A percentile compares a stretch with the other conserved stretches of the same genome.
Evolutionary conservation across 768 basidiomycete genomes (phyloP).

Genomic region (Pholiota molesta): DNA sequence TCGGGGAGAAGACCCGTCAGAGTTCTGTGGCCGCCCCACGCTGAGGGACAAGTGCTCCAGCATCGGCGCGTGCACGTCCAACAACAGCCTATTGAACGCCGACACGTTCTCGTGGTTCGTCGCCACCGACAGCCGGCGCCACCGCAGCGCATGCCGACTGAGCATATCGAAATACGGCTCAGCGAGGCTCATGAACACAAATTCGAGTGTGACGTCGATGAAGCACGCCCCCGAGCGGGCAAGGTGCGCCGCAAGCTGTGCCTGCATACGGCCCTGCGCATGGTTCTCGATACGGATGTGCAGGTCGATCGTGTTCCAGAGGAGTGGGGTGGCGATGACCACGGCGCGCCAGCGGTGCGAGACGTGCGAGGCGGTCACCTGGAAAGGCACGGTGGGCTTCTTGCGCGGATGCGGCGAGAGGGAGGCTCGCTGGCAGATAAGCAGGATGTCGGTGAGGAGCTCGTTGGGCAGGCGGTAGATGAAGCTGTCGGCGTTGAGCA

Average conservation of each 20-base stretch:
- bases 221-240: constrained; percentile 37
- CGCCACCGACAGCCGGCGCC: constrained; percentile 40
- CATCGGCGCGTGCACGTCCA: constrained; percentile 29
- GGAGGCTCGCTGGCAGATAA: constrained; percentile 28
- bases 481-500: constrained; percentile 36
- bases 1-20: constrained; percentile 28
- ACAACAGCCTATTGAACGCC: constrained; percentile 23
- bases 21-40: constrained; percentile 30
- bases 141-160: constrained; percentile 38
- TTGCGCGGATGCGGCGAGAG: background rate
- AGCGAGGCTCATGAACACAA: constrained; percentile 27
- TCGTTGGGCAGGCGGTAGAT: constrained; percentile 44
- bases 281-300: constrained; percentile 27
- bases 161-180: constrained; percentile 30
- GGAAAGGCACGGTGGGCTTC: constrained; percentile 26
- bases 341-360: constrained; percentile 47
- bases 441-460: constrained; percentile 41
- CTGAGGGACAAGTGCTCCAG: constrained; percentile 44
- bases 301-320: constrained; percentile 47
- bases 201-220: constrained; percentile 38
- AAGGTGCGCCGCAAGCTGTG: constrained; percentile 39
- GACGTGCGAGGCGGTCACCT: constrained; percentile 47
- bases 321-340: constrained; percentile 39
- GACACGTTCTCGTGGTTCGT: constrained; percentile 30
- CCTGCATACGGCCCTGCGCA: constrained; percentile 18